These are phyloP conservation scores for Mycosphaerelloides madeirae DNA, from an alignment of 2,329 filamentous ascomycete species.

Conservation along the genomic window DNA sequence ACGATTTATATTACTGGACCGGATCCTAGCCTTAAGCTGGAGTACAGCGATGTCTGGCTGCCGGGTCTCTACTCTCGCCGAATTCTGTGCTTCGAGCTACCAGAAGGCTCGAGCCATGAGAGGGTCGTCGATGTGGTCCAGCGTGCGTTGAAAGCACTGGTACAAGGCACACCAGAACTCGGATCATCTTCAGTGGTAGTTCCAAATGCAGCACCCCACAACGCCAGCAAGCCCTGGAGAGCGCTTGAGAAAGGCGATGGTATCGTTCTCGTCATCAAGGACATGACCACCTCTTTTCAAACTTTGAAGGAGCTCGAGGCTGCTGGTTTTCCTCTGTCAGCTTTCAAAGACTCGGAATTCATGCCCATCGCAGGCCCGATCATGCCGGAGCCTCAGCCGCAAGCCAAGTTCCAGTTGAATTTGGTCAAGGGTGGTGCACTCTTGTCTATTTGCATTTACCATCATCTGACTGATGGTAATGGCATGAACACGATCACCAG, in stretches of 20 bases:
- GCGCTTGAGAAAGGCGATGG: slow-evolving; percentile 11
- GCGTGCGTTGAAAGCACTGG: slow-evolving; percentile 15
- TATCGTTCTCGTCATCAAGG: slow-evolving; percentile 16
- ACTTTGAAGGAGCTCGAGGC: slow-evolving; percentile 12
- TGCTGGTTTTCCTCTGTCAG: slow-evolving; percentile 14
- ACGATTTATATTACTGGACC: slow-evolving; percentile 15
- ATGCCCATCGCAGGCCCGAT: slow-evolving; percentile 17
- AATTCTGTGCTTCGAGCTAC: slow-evolving; percentile 16
- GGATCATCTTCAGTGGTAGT: slow-evolving; percentile 11
- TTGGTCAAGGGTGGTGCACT: slow-evolving; percentile 19
- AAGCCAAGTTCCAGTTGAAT: slow-evolving; percentile 15
- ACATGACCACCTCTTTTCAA: slow-evolving; percentile 10
- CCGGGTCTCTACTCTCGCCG: slow-evolving; percentile 18
- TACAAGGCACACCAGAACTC: slow-evolving; percentile 21
- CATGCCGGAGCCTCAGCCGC: slow-evolving; percentile 17
- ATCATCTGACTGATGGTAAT: slow-evolving; percentile 19
- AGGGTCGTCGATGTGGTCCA: slow-evolving; percentile 12
- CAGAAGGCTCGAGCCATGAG: slow-evolving; percentile 11
- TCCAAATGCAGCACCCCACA: slow-evolving; percentile 12
- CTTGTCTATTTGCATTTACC: slow-evolving; percentile 19
- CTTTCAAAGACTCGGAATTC: slow-evolving; percentile 16
- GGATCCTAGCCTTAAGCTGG: slow-evolving; percentile 12
- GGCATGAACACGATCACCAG: slow-evolving; percentile 21
- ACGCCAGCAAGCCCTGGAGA: slow-evolving; percentile 15
- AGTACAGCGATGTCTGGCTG: slow-evolving; percentile 22